A percentile compares a stretch with the other conserved stretches of the same genome.
Evolutionary conservation across 176 grass and related monocot genomes (phyloP).

Genomic region (Elaeis guineensis): DNA sequence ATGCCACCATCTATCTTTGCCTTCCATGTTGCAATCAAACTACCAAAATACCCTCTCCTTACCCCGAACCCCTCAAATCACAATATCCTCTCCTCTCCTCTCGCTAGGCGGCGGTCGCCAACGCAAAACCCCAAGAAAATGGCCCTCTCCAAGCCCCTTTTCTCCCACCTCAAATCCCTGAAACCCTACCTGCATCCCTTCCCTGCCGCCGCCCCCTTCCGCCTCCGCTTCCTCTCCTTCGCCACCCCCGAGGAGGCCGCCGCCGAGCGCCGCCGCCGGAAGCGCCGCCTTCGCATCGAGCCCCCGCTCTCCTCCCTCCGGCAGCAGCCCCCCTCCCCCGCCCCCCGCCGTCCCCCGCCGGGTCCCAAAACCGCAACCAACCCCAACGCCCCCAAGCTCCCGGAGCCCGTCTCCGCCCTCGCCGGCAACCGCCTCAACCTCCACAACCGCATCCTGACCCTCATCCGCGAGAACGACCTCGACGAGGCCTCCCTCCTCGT

Average conservation of each 20-base stretch:
- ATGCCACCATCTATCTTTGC: too few species aligned
- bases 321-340: neutral
- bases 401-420: slow-evolving; percentile 58
- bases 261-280: slow-evolving; percentile 20
- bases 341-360: slow-evolving; percentile 2
- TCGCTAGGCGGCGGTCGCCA: neutral
- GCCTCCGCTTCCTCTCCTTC: slow-evolving; percentile 35
- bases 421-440: slow-evolving; percentile 48
- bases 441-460: slow-evolving; percentile 75
- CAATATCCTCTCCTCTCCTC: neutral
- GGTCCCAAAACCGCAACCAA: slow-evolving; percentile 8
- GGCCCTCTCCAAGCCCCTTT: slow-evolving; percentile 67
- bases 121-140: slow-evolving; percentile 9
- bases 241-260: slow-evolving; percentile 26
- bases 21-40: too few species aligned
- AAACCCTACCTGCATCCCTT: slow-evolving; percentile 24
- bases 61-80: slow-evolving; percentile 6
- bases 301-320: neutral
- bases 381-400: slow-evolving; percentile 60
- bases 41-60: too few species aligned
- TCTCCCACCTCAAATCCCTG: slow-evolving; percentile 46
- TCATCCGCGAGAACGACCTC: slow-evolving; percentile 62
- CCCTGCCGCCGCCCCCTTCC: slow-evolving; percentile 25
- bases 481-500: slow-evolving; percentile 62
- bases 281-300: slow-evolving; percentile 19